Evolutionary conservation across 495 filamentous ascomycete species (phyloP).

Genomic region (Chaetomium tenue): DNA sequence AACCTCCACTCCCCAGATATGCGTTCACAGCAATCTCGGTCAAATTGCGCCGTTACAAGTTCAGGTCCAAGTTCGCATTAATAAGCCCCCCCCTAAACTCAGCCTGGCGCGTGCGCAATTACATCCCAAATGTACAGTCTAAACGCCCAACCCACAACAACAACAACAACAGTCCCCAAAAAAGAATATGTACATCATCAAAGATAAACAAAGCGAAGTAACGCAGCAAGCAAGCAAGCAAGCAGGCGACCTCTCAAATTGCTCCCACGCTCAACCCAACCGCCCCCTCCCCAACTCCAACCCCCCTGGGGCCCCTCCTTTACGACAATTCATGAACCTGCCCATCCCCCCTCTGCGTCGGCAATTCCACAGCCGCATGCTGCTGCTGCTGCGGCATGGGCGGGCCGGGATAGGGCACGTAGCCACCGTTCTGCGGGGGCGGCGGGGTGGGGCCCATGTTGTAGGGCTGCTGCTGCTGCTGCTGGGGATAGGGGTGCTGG

Average conservation of each 20-base stretch:
- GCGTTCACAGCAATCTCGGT: no score
- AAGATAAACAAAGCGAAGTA: background rate
- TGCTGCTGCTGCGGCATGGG: background rate
- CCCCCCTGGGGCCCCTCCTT: no score
- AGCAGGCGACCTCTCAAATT: background rate
- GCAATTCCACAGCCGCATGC: conserved; percentile 17
- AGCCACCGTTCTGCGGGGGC: background rate
- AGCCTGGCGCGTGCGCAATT: background rate
- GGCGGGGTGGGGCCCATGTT: conserved; percentile 9
- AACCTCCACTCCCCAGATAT: no score
- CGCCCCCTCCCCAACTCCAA: background rate
- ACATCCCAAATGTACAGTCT: background rate
- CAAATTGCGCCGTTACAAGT: background rate
- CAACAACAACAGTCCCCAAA: no score
- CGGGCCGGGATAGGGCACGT: conserved; percentile 9
- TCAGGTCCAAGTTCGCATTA: background rate
- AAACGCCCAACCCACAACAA: background rate
- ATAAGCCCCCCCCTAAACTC: background rate
- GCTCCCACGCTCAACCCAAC: background rate
- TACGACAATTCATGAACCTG: conserved; percentile 26
- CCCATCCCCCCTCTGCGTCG: conserved; percentile 25
- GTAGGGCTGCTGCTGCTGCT: background rate
- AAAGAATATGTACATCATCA: background rate
- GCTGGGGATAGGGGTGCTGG: background rate
- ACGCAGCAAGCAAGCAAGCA: background rate